A percentile compares a stretch with the other conserved stretches of the same genome.
phyloP scores from a whole-genome alignment of 768 basidiomycete species.

The Lactarius trivialis region DNA sequence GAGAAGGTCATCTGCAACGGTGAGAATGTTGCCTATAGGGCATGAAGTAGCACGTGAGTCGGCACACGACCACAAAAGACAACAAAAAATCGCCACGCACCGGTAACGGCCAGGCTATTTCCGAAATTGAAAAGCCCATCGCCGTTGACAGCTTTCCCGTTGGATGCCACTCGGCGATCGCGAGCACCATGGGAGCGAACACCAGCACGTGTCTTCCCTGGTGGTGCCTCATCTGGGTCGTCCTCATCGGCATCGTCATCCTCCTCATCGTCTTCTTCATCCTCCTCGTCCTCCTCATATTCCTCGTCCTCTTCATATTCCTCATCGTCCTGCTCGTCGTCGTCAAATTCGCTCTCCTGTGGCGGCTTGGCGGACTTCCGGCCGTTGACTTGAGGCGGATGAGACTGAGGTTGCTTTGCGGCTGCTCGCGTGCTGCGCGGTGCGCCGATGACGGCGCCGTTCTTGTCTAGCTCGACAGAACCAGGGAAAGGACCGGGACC shows the following conservation, averaged over 20 bases:
- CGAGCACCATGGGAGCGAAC: constrained; percentile 25
- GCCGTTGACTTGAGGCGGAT: constrained; percentile 32
- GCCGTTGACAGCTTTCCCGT: constrained; percentile 44
- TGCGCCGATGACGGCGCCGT: constrained; percentile 58
- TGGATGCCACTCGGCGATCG: constrained; percentile 30
- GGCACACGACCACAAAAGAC: constrained; percentile 18
- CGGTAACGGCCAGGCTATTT: constrained; percentile 75
- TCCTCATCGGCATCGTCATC: constrained; percentile 64
- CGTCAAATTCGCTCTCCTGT: constrained; percentile 57
- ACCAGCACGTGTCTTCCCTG: constrained; percentile 26
- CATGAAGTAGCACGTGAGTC: constrained; percentile 23
- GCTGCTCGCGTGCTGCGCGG: constrained; percentile 15
- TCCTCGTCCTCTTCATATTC: constrained; percentile 50
- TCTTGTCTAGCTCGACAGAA: constrained; percentile 92
- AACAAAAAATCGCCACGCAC: constrained; percentile 35
- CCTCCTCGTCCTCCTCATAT: constrained; percentile 51
- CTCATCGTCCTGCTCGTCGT: constrained; percentile 53
- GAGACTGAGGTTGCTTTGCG: constrained; percentile 24
- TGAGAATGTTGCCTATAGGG: constrained; percentile 89
- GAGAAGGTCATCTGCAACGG: constrained; percentile 95
- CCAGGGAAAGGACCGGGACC: constrained; percentile 99
- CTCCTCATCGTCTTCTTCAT: constrained; percentile 66
- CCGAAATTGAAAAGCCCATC: constrained; percentile 78
- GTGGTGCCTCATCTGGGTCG: constrained; percentile 35
- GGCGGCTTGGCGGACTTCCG: constrained; percentile 43